Percentiles rank a stretch among this genome's conserved stretches.
Conservation (phyloP, 495 filamentous ascomycete species). For the Penicillium nucicola region DNA sequence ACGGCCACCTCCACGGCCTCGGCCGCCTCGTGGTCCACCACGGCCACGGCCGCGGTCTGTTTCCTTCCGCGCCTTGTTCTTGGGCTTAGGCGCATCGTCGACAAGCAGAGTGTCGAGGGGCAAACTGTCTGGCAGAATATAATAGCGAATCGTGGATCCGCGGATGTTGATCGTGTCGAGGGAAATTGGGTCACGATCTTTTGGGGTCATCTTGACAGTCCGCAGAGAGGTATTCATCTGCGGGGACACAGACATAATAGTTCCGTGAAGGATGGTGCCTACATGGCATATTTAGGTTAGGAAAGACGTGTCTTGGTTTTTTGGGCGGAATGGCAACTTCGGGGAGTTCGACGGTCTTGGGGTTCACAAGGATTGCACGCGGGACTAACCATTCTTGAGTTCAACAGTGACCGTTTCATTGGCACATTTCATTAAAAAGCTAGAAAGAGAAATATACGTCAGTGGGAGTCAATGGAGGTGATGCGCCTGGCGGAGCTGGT, state of each 20-base stretch:
- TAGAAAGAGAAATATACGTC: conserved; percentile 35
- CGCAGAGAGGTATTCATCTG: conserved; percentile 96
- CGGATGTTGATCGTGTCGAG: conserved; percentile 97
- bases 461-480: conserved; percentile 3
- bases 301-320: conserved; percentile 7
- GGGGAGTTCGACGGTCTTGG: background rate
- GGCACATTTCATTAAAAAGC: conserved; percentile 97
- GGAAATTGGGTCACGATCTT: conserved; percentile 77
- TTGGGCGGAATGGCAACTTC: background rate
- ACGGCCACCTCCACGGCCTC: conserved; percentile 59
- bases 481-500: conserved; percentile 12
- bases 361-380: background rate
- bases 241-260: conserved; percentile 89
- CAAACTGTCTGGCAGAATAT: conserved; percentile 89
- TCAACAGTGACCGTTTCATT: conserved; percentile 98
- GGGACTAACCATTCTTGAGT: conserved; percentile 85
- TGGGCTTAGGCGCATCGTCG: conserved; percentile 94
- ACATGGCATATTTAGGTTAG: background rate
- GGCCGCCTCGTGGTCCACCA: conserved; percentile 52
- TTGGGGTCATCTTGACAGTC: conserved; percentile 90
- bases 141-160: conserved; percentile 88
- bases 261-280: conserved; percentile 95
- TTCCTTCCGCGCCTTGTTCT: conserved; percentile 99
- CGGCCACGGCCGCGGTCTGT: conserved; percentile 63
- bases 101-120: conserved; percentile 92